These are phyloP conservation scores for Coemansia sp. DNA, from an alignment of 192 early-diverging fungal species.

Conservation along the genomic window DNA sequence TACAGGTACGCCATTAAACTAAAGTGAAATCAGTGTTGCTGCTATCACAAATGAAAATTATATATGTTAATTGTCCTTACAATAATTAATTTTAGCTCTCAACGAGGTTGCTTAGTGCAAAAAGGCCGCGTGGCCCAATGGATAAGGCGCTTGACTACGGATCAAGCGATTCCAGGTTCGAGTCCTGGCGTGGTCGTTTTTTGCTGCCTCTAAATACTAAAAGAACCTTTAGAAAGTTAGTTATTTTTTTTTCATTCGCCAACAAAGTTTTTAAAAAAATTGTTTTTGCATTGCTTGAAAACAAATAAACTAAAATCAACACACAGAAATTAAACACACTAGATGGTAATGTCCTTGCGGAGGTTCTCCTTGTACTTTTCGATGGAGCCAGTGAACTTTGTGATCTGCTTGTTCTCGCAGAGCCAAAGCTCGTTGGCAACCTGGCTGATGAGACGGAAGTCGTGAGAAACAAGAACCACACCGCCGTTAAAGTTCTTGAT, in stretches of 20 bases:
- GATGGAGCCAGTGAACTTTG: slow-evolving; percentile 79
- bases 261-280: neutral
- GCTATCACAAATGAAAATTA: too few relatives aligned
- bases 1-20: too few relatives aligned
- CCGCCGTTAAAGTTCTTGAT: slow-evolving; percentile 95
- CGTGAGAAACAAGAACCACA: slow-evolving; percentile 97
- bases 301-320: neutral
- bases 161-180: slow-evolving; percentile 57
- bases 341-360: slow-evolving; percentile 68
- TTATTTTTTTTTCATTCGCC: neutral
- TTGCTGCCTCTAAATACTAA: neutral
- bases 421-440: slow-evolving; percentile 94
- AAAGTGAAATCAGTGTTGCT: too few relatives aligned
- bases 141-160: slow-evolving; percentile 57
- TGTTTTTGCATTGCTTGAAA: neutral
- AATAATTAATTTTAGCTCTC: neutral
- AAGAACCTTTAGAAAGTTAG: too few relatives aligned
- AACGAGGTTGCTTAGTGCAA: neutral
- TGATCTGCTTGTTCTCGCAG: slow-evolving; percentile 81
- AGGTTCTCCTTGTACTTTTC: slow-evolving; percentile 90
- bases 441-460: slow-evolving; percentile 96
- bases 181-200: slow-evolving; percentile 47
- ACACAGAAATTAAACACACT: slow-evolving; percentile 12
- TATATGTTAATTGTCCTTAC: too few relatives aligned
- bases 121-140: slow-evolving; percentile 52